Base-by-base conservation (phyloP, 768 basidiomycete genomes). In the Suillus tomentosus region DNA sequence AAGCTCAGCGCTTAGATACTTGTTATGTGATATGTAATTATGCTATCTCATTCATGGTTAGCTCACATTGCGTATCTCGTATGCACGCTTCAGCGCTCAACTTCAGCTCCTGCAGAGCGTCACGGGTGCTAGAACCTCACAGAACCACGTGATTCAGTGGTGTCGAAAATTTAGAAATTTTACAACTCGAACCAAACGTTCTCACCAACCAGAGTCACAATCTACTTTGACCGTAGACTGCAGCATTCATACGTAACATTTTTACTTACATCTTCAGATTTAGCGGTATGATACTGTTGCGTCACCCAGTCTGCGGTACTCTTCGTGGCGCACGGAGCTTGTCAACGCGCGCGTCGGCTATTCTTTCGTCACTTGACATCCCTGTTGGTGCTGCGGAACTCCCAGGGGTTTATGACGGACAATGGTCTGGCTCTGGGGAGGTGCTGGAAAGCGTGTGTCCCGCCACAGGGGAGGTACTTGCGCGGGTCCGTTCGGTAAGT, bases 391-490 rank as follows among this genome's bases (percentile, higher is more conserved):
- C 78, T n/a, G 78, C 79, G 14, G 88, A 89, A 59, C 70, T 92
- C 17, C 76, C 81, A 13, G 93, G 94, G 2, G 90, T 95, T 19
- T 95, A 92, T 70, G 89, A 95, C 71, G 93, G 93, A 42, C 77
- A 82, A 68, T 95, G 94, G 94, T 79, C 82, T 63, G 94, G 93
- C 24, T 69, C 84, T 22, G 94, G 94, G 3, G 88, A 90, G 60
- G 62, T 91, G 5, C 71, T 91, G 19, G 78, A 84, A 68, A 92
- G 90, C 60, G 72, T 85, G 19, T 96, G 95, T 74, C 95, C 95
- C 15, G 86, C 93, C 10, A 96, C 95, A 17, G 94, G 94, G 3
- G 94, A 96, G 72, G 79, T 88, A 17, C 79, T 98, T 43, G 95
- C 90, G 43, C 82, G 83, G 62, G 86, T 96, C 54, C 84, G 80